phyloP scores from a whole-genome alignment of 805 yeast genomes.

The Metschnikowia anglica region DNA sequence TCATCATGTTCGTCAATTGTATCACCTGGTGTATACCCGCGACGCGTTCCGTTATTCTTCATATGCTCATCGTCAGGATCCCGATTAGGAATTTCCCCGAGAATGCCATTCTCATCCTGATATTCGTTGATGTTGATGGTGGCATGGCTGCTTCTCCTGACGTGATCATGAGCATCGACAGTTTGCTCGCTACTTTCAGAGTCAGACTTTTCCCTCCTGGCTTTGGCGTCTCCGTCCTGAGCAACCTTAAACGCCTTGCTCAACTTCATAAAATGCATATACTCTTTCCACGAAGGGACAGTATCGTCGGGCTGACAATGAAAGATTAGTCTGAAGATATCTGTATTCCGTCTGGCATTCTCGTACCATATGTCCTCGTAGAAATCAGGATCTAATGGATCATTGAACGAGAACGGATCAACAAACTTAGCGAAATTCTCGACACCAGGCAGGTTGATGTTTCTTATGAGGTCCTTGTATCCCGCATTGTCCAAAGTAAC shows the following conservation, averaged over 20 bases:
- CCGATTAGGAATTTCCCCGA: conserved; percentile 7
- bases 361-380: conserved; percentile 84
- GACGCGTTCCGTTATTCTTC: conserved; percentile 5
- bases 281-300: conserved; percentile 88
- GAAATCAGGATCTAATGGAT: conserved; percentile 80
- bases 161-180: conserved; percentile 15
- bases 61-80: conserved; percentile 1
- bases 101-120: conserved; percentile 33
- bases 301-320: conserved; percentile 93
- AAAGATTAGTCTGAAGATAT: conserved; percentile 78
- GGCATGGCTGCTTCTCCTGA: conserved; percentile 22
- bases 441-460: conserved; percentile 39
- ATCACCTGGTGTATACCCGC: conserved; percentile 7
- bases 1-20: conserved; percentile 19
- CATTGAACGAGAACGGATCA: conserved; percentile 87
- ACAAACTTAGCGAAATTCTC: conserved; percentile 48
- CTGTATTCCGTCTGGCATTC: conserved; percentile 80
- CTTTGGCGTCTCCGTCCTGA: conserved; percentile 37
- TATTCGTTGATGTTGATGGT: conserved; percentile 29
- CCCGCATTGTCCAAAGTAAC: conserved; percentile 46
- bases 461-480: conserved; percentile 39
- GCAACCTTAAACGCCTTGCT: conserved; percentile 53
- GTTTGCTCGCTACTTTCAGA: conserved; percentile 18
- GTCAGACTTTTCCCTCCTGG: conserved; percentile 23
- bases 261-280: conserved; percentile 65